Conservation (phyloP, 306 rosid genomes). For the Cicer chorassanicum region DNA sequence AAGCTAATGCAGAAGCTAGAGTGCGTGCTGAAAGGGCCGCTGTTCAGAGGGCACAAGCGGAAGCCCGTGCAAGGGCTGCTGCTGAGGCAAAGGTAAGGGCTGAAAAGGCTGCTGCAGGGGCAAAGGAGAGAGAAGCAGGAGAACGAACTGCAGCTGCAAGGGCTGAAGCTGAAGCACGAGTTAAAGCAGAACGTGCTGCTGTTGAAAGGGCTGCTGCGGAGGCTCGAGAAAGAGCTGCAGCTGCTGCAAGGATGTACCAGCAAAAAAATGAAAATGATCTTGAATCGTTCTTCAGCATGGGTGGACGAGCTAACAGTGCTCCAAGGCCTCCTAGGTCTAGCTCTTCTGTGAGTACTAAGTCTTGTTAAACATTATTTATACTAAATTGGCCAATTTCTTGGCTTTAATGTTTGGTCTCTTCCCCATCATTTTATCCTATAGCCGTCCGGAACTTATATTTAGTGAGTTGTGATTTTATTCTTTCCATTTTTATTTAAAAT, state of each 20-base stretch:
- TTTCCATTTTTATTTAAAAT: conserved; percentile 26
- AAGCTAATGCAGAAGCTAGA: conserved; percentile 90
- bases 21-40: conserved; percentile 92
- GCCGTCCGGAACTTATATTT: not conserved
- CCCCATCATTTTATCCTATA: conserved; percentile 9
- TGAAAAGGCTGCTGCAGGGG: conserved; percentile 84
- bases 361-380: conserved; percentile 43
- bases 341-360: conserved; percentile 66
- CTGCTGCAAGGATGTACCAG: conserved; percentile 79
- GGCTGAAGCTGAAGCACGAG: conserved; percentile 70
- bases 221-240: conserved; percentile 83
- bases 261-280: conserved; percentile 81
- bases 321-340: conserved; percentile 90
- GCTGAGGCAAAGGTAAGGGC: conserved; percentile 87
- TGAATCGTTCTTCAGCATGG: conserved; percentile 78
- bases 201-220: conserved; percentile 84
- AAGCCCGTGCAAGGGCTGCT: conserved; percentile 98
- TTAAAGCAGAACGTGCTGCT: conserved; percentile 83
- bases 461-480: conserved; percentile 18
- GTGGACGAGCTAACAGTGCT: conserved; percentile 72
- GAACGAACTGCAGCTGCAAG: conserved; percentile 54
- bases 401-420: conserved; percentile 26
- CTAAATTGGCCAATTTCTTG: conserved; percentile 18
- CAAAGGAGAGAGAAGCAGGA: conserved; percentile 54
- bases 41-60: conserved; percentile 91